phyloP scores from a whole-genome alignment of 768 basidiomycete species.

The Termitomyces eurrhizus region DNA sequence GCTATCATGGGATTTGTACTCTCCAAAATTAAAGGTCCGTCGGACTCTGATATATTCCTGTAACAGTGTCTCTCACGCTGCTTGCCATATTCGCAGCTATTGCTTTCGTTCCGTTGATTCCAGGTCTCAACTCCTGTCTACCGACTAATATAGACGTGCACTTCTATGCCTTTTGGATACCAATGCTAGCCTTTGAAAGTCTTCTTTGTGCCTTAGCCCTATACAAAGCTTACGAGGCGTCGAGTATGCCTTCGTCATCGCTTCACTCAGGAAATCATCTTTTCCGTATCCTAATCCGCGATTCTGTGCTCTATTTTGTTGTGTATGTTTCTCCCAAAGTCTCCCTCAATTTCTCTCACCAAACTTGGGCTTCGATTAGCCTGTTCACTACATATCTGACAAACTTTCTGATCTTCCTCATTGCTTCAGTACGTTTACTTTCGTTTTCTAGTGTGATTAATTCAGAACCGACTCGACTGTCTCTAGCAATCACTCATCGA shows the following conservation, averaged over 20 bases:
- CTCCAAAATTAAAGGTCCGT: slow-evolving; percentile 35
- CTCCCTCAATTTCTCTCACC: not conserved
- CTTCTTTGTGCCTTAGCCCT: slow-evolving; percentile 46
- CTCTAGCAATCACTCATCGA: slow-evolving; percentile 38
- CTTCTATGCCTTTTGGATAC: slow-evolving; percentile 60
- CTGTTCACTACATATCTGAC: slow-evolving; percentile 54
- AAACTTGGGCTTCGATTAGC: slow-evolving; percentile 24
- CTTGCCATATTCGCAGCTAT: slow-evolving; percentile 9
- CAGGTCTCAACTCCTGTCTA: slow-evolving; percentile 37
- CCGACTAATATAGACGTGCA: slow-evolving; percentile 32
- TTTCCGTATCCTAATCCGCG: slow-evolving; percentile 48
- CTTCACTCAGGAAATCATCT: slow-evolving; percentile 41
- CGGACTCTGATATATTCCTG: not conserved
- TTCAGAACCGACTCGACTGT: not conserved
- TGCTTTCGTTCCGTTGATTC: slow-evolving; percentile 10
- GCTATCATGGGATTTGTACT: slow-evolving; percentile 46
- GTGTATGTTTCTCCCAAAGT: slow-evolving; percentile 34
- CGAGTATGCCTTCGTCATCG: slow-evolving; percentile 29
- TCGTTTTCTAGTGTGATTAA: not conserved
- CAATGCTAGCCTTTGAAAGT: slow-evolving; percentile 50
- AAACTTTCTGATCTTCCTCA: slow-evolving; percentile 40
- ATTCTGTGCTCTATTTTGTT: slow-evolving; percentile 54
- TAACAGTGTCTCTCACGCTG: not conserved
- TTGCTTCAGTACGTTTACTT: slow-evolving; percentile 23
- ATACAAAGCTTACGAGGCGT: slow-evolving; percentile 44